Evolutionary conservation across 352 stramenopile species (phyloP), one percentile per base, ranked within the genome.

Genomic region (Pythium oligandrum): DNA sequence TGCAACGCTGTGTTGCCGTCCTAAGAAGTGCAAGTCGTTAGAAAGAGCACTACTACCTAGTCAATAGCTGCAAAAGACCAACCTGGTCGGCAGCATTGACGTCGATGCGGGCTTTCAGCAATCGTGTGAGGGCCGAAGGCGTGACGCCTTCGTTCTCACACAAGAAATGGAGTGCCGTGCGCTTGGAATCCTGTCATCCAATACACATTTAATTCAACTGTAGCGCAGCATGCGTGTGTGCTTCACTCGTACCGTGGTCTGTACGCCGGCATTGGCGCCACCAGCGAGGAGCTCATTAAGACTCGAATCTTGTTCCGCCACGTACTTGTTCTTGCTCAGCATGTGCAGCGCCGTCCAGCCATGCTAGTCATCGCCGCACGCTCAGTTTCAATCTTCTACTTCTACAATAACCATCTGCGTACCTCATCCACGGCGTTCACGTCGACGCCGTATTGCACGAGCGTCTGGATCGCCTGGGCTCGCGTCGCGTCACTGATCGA

Each of bases 301-400:
- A 31, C 63, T 66, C 39, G 33, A 12, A 26, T 12, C 36, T 4
- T 61, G 36, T 2, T 50, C 48, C 10, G 61, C 55, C 4, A 48
- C 47, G 44, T 63, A 42, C 31, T 59, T 64, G 63, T 72, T 75
- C 51, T 72, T 72, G 55, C 59, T 59, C 37, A 93, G 57, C 17
- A 90, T 53, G 55, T 93, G 83, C 36, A 93, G 75, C 42, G 78
- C 71, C 2, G 76, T 70, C 73, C 77, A 89, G 5, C 83, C 83
- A 10, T 78, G 76, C 80, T 91, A 40, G 9, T 10, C 17, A 38
- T 45, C 17, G 17, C 17, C 17, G 0, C 17, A 26, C 17, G 17
- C 17, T 26, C 17, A 26, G 17, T 26, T 26, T 26, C 17, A 26
- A 26, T 26, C 17, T 26, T 26, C 17, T 26, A 26, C 17, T 26